Percentiles rank a stretch among this genome's conserved stretches.
These are phyloP conservation scores for Phytophthora tentaculata DNA, from an alignment of 352 stramenopile genomes.

Conservation along the genomic window DNA sequence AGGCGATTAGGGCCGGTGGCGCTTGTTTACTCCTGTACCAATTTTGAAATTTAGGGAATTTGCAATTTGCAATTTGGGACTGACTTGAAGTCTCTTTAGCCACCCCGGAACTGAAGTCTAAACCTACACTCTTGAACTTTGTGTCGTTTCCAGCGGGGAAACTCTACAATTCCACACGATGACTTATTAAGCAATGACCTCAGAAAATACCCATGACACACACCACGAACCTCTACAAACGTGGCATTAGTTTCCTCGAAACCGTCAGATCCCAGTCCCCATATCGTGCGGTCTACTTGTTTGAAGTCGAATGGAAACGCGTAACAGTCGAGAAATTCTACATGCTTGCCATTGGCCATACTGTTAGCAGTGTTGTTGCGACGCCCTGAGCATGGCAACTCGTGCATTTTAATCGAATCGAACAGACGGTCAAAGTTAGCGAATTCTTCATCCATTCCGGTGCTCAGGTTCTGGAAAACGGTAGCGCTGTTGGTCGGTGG, in stretches of 20 bases:
- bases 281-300: no score
- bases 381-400: background rate
- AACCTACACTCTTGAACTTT: background rate
- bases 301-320: background rate
- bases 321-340: background rate
- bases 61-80: background rate
- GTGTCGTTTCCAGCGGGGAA: background rate
- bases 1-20: background rate
- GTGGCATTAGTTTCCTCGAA: no score
- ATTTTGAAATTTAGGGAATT: background rate
- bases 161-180: no score
- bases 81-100: no score
- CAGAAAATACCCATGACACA: no score
- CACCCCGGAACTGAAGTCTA: background rate
- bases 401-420: background rate
- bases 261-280: no score
- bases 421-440: background rate
- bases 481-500: background rate
- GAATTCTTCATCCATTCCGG: background rate
- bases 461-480: background rate
- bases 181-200: no score
- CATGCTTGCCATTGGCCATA: background rate
- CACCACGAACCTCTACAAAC: no score
- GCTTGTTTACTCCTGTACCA: conserved; percentile 8
- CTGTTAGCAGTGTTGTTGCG: background rate